Evolutionary conservation across 140 eudicot species (phyloP), one percentile per base, ranked within the genome.

Genomic region (Erigeron philadelphicus): DNA sequence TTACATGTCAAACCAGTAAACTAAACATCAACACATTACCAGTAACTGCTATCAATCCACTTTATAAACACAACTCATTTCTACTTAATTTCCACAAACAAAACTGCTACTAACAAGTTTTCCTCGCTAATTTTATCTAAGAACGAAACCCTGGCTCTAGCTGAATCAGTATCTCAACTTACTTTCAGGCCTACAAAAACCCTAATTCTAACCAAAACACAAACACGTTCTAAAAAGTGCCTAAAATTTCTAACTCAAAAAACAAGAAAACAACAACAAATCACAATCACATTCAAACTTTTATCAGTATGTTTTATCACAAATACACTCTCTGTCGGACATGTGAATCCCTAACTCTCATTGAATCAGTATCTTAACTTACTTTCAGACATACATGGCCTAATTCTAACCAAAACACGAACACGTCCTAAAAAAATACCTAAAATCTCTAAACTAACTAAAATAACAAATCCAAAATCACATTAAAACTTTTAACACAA

Each of bases 61-160:
- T 44, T 61, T 31, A 67, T 4, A 4, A 15, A 5, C 48, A 74
- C 60, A 12, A 54, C 66, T 57, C 18, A 16, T 55, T 10, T 12
- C 49, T 45, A 56, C 13, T 45, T 67, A 52, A 66, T 55, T 25
- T 64, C 46, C 72, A 55, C 18, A 19, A 11, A 12, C 10, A 56
- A 47, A 45, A 73, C 17, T 57, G 43, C 52, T 64, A 42, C 23
- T 53, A 45, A 42, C 9, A 44, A 65, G 7, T 10, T n/a, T 1
- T 53, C 9, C 5, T 53, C 18, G 9, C 25, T 16, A 16, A n/a
- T 11, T 53, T 7, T 53, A 16, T n/a, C 18, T 21, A 53, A n/a
- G 5, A 60, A 1, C 16, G 47, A 76, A 68, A 68, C 71, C 75
- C 75, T 68, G 61, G 40, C 23, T 50, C 80, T 61, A 48, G n/a